Conservation (phyloP, 768 basidiomycete genomes). For the Lactarius evosmus region DNA sequence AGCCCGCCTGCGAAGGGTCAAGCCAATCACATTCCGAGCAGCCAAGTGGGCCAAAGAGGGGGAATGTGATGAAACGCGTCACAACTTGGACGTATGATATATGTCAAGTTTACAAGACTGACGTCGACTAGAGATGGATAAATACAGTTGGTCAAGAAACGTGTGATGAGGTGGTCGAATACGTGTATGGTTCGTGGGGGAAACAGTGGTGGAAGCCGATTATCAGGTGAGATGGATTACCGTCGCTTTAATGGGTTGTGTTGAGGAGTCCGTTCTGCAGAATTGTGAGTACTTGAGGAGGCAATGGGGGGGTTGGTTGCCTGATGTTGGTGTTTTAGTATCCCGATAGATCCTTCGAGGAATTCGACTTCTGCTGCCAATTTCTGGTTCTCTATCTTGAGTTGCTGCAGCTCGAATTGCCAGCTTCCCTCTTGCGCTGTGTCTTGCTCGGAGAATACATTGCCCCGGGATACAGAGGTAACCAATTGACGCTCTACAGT, state of each 20-base stretch:
- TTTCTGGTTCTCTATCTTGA: conserved; percentile 67
- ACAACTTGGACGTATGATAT: conserved; percentile 16
- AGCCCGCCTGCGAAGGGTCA: not conserved
- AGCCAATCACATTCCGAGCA: not conserved
- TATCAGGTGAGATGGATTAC: conserved; percentile 5
- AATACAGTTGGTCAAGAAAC: conserved; percentile 22
- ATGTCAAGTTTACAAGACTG: conserved; percentile 23
- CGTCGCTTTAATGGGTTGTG: conserved; percentile 22
- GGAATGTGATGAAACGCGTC: conserved; percentile 16
- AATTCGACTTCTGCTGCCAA: conserved; percentile 54
- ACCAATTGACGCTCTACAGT: conserved; percentile 18
- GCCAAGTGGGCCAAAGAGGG: not conserved
- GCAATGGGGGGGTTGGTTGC: not conserved
- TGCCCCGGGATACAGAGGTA: conserved; percentile 31
- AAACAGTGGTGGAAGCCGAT: not conserved
- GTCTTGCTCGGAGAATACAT: conserved; percentile 75
- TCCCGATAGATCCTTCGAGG: conserved; percentile 35
- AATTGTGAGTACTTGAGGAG: conserved; percentile 2
- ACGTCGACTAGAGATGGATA: conserved; percentile 17
- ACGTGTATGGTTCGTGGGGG: conserved; percentile 10
- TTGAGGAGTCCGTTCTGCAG: conserved; percentile 20
- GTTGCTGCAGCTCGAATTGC: conserved; percentile 90
- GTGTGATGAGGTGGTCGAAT: conserved; percentile 16
- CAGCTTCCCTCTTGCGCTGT: conserved; percentile 70
- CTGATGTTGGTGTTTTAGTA: conserved; percentile 19